These are phyloP conservation scores for Thelonectria rubi DNA, from an alignment of 2,329 filamentous ascomycete species.

Conservation along the genomic window DNA sequence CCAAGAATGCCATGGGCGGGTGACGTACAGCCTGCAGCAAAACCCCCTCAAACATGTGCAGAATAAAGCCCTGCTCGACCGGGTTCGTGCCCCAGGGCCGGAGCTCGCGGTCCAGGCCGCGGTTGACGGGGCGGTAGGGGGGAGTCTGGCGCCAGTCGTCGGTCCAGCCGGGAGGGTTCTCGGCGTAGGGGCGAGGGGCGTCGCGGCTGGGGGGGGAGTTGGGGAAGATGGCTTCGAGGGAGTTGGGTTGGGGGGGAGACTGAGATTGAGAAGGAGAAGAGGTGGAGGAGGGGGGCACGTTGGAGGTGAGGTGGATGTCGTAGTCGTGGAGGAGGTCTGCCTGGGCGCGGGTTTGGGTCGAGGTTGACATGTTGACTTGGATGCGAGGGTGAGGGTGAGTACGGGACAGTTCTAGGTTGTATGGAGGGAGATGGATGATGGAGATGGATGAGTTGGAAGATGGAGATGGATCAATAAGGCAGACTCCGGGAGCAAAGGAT, in stretches of 20 bases:
- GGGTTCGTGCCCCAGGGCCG: constrained; percentile 14
- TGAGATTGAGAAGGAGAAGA: too few relatives aligned
- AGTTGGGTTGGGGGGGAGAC: too few relatives aligned
- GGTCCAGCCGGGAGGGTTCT: constrained; percentile 20
- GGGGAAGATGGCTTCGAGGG: neutral
- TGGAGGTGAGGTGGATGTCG: constrained; percentile 19
- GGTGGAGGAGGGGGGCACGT: neutral
- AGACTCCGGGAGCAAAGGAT: neutral
- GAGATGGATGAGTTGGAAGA: too few relatives aligned
- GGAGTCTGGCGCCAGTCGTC: constrained; percentile 22
- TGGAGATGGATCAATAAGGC: too few relatives aligned
- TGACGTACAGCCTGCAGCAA: constrained; percentile 13
- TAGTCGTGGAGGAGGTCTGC: constrained; percentile 21
- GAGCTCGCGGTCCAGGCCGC: constrained; percentile 4
- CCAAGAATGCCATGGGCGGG: too few relatives aligned
- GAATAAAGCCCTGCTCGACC: constrained; percentile 10
- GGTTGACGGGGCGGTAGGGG: constrained; percentile 17
- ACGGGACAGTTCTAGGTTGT: neutral
- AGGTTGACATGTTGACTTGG: constrained; percentile 15
- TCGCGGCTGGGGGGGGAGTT: neutral
- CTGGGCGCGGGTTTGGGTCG: constrained; percentile 12
- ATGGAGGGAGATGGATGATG: neutral
- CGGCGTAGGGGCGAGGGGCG: constrained; percentile 4
- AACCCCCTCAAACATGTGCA: constrained; percentile 24
- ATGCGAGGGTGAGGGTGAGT: neutral